These are phyloP conservation scores for Aspergillus incahuasiensis DNA, from an alignment of 495 filamentous ascomycete genomes.

Conservation along the genomic window DNA sequence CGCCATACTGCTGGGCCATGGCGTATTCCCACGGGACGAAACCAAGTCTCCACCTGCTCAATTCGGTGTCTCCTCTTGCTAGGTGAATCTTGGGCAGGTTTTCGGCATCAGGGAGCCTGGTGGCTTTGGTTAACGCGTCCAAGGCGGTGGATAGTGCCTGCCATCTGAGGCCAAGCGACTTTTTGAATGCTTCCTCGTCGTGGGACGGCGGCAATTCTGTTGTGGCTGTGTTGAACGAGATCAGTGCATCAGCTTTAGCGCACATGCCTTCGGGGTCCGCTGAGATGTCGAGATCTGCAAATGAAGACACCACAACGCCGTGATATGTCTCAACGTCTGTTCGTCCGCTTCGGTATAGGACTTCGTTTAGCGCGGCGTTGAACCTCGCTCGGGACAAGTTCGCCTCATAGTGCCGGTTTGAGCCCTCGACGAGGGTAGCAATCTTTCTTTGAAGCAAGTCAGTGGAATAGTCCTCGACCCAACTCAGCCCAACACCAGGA, in stretches of 20 bases:
- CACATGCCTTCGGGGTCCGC: constrained; percentile 48
- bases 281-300: constrained; percentile 38
- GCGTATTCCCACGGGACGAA: constrained; percentile 40
- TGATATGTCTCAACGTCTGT: constrained; percentile 49
- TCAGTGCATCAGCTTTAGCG: constrained; percentile 55
- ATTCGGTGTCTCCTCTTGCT: constrained; percentile 57
- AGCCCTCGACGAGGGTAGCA: constrained; percentile 39
- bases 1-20: constrained; percentile 43
- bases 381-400: constrained; percentile 51
- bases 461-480: constrained; percentile 53
- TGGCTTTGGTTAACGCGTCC: constrained; percentile 47
- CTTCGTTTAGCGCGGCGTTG: constrained; percentile 48
- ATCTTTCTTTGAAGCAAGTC: constrained; percentile 45
- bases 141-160: constrained; percentile 44
- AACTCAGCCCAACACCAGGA: constrained; percentile 37
- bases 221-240: constrained; percentile 46
- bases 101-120: constrained; percentile 47
- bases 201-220: constrained; percentile 30
- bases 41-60: constrained; percentile 54
- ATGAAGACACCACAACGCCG: constrained; percentile 41
- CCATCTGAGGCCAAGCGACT: constrained; percentile 40
- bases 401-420: constrained; percentile 46
- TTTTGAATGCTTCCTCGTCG: constrained; percentile 24
- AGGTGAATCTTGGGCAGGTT: constrained; percentile 57
- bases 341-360: constrained; percentile 46